Base-by-base conservation (phyloP, 257 asterid species). In the Plantago major region DNA sequence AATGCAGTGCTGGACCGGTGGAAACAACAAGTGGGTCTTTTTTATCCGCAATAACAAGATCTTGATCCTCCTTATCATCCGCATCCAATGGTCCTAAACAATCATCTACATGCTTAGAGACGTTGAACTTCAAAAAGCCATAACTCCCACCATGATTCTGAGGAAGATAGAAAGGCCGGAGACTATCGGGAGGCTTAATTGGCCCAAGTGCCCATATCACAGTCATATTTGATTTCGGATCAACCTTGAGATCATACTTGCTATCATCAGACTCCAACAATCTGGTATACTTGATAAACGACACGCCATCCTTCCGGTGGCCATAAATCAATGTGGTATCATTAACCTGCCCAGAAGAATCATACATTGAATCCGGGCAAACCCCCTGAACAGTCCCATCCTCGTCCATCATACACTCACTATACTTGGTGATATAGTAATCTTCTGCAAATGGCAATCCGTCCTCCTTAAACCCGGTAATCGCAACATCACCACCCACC, bases 51-150 rank as follows among this genome's bases (percentile, higher is more conserved):
- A 86, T 89, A 37, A 89, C 91, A 51, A 93, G 79, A 69, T 93
- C 99, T 72, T 89, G 97, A 65, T 93, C 99, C 78, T 93, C 94
- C 78, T 93, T 93, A 70, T 87, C 95, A 48, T 79, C 69, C 42
- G 99, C 96, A 80, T 93, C 96, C 78, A 93, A 46, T 3, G 99
- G 97, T 55, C 99, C 97, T 67, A 84, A 65, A 75, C 99, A 93
- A 72, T 93, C 96, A 56, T 89, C 74, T 13, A 83, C 78, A 51
- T 22, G 81, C 70, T 80, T 71, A 3, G 96, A 89, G 42, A 93
- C 47, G 77, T 93, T 89, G 9, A 93, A 88, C 64, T 66, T 75
- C 80, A 89, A 67, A 76, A 89, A 84, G 57, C 99, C 97, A 58
- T 55, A 93, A 56, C 77, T 87, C 38, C 85, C 87, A 46, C 97